These are phyloP conservation scores for Chenopodium formosanum DNA, from an alignment of 148 eudicot species.

Conservation along the genomic window DNA sequence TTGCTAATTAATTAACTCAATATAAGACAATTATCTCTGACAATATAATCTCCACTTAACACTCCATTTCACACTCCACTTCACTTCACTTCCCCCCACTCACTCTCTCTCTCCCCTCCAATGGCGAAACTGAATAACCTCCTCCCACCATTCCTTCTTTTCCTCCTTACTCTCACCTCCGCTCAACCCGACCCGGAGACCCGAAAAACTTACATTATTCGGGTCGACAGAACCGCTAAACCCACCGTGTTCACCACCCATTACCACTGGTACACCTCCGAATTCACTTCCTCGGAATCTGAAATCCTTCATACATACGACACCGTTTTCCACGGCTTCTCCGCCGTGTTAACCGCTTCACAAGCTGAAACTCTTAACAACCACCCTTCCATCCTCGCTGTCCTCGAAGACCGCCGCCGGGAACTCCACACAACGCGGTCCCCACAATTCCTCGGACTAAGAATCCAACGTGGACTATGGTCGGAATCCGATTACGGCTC, in stretches of 20 bases:
- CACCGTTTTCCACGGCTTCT: slow-evolving; percentile 90
- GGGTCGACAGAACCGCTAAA: slow-evolving; percentile 51
- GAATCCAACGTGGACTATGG: slow-evolving; percentile 82
- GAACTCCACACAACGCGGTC: slow-evolving; percentile 92
- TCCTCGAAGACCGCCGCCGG: slow-evolving; percentile 64
- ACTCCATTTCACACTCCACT: background rate
- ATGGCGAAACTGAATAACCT: slow-evolving; percentile 31
- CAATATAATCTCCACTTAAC: background rate
- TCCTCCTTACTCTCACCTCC: slow-evolving; percentile 23
- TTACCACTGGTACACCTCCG: slow-evolving; percentile 78
- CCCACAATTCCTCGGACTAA: slow-evolving; percentile 86
- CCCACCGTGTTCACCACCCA: slow-evolving; percentile 81
- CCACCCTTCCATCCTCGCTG: slow-evolving; percentile 72
- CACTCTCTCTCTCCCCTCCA: slow-evolving; percentile 12
- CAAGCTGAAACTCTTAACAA: slow-evolving; percentile 39
- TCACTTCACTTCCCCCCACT: background rate
- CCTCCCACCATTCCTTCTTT: slow-evolving; percentile 15
- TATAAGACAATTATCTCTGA: slow-evolving; percentile 12
- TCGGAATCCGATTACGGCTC: slow-evolving; percentile 96
- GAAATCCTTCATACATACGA: slow-evolving; percentile 72
- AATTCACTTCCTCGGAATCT: slow-evolving; percentile 39
- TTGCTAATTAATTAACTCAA: background rate
- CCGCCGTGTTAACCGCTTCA: slow-evolving; percentile 55
- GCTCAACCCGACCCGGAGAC: slow-evolving; percentile 10
- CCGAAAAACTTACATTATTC: slow-evolving; percentile 59